These are phyloP conservation scores for Infundibulicybe gibba DNA, from an alignment of 768 basidiomycete genomes.

Conservation along the genomic window DNA sequence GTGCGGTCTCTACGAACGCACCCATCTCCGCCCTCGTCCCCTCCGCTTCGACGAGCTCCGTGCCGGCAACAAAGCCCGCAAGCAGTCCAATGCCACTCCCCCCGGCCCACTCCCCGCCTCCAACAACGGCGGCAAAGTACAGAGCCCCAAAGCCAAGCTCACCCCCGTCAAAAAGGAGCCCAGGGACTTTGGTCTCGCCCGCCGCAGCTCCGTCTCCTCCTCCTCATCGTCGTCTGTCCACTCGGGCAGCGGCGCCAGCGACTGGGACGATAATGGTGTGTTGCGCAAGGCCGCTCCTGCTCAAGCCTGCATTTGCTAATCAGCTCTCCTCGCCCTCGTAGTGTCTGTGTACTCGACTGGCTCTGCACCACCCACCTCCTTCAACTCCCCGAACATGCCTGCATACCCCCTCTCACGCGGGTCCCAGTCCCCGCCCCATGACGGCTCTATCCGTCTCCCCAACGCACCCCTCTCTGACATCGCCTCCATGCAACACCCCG, in stretches of 20 bases:
- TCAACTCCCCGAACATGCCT: constrained; percentile 58
- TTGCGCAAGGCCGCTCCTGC: constrained; percentile 13
- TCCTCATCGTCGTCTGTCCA: constrained; percentile 56
- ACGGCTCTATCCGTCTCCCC: constrained; percentile 69
- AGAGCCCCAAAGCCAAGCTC: constrained; percentile 32
- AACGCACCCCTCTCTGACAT: constrained; percentile 72
- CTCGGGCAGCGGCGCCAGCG: constrained; percentile 58
- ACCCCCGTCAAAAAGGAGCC: constrained; percentile 63
- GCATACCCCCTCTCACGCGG: constrained; percentile 61
- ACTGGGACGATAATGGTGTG: constrained; percentile 83
- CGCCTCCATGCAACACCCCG: constrained; percentile 35
- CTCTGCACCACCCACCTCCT: constrained; percentile 61
- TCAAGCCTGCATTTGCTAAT: constrained; percentile 15
- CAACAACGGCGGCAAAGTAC: too few relatives aligned
- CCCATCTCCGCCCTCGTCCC: constrained; percentile 78
- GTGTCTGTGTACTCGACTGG: constrained; percentile 55
- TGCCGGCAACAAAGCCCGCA: constrained; percentile 81
- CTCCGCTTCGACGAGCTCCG: constrained; percentile 86
- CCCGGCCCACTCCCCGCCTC: too few relatives aligned
- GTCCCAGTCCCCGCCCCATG: constrained; percentile 44
- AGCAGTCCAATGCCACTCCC: constrained; percentile 34
- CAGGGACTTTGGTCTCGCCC: constrained; percentile 43
- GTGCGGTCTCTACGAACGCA: constrained; percentile 88
- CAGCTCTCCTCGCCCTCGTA: constrained; percentile 12
- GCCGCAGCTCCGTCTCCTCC: constrained; percentile 65